A percentile compares a stretch with the other conserved stretches of the same genome.
Conservation (phyloP, 2,329 filamentous ascomycete species). For the Beauveria pseudobassiana region DNA sequence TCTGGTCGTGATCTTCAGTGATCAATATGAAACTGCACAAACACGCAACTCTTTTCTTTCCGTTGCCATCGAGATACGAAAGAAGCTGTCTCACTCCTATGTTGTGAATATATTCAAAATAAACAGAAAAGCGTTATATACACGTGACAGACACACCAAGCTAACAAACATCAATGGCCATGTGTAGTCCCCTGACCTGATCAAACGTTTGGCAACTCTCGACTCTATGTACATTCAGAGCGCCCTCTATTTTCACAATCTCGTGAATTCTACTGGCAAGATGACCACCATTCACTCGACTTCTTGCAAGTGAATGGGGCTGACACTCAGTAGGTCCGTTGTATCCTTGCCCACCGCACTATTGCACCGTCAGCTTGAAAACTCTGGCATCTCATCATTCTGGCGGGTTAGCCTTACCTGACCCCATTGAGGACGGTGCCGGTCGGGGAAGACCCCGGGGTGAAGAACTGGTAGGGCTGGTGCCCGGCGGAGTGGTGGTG, state of each 20-base stretch:
- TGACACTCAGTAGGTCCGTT: conserved; percentile 5
- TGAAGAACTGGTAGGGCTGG: conserved; percentile 4
- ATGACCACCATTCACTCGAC: conserved; percentile 11
- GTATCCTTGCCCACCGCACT: conserved; percentile 10
- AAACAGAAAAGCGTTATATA: background rate
- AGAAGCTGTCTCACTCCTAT: too few relatives aligned
- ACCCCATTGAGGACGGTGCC: conserved; percentile 6
- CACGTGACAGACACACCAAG: background rate
- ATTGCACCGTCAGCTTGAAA: background rate
- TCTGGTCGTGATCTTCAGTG: too few relatives aligned
- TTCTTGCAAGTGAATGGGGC: conserved; percentile 4
- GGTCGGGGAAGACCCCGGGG: conserved; percentile 2
- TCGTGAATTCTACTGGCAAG: background rate
- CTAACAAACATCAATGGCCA: background rate
- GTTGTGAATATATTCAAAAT: background rate
- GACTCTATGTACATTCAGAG: background rate
- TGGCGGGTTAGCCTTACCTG: conserved; percentile 6
- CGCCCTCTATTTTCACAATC: background rate
- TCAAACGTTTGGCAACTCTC: background rate
- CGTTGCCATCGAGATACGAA: too few relatives aligned
- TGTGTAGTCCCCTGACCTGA: background rate
- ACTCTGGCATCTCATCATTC: background rate
- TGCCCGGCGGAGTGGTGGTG: background rate
- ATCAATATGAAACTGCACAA: too few relatives aligned
- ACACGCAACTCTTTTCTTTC: too few relatives aligned